Percentiles rank a stretch among this genome's conserved stretches.
These are phyloP conservation scores for Mallotus nudiflorus DNA, from an alignment of 345 rosid genomes.

Conservation along the genomic window DNA sequence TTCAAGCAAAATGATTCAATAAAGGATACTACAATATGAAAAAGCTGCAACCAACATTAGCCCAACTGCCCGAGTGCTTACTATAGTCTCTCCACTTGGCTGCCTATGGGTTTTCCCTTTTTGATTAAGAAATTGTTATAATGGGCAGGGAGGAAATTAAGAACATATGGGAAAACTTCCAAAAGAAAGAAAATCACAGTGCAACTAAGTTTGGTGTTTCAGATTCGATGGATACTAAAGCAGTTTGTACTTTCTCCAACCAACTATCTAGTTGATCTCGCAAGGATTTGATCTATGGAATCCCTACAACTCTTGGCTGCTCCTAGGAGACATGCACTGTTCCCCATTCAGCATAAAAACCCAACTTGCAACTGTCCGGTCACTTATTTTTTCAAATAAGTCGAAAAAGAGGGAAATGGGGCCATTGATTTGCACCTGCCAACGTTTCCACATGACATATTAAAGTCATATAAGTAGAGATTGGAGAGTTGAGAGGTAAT, in stretches of 20 bases:
- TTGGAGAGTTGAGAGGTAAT: background rate
- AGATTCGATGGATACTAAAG: constrained; percentile 85
- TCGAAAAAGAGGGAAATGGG: background rate
- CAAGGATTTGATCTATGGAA: constrained; percentile 83
- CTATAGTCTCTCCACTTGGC: constrained; percentile 3
- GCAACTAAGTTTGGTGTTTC: constrained; percentile 98
- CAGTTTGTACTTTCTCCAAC: constrained; percentile 81
- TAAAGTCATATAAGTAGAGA: background rate
- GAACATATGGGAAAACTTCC: background rate
- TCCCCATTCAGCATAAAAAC: too few species aligned
- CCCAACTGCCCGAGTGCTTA: background rate
- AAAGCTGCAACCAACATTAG: constrained; percentile 2
- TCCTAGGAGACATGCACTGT: constrained; percentile 94
- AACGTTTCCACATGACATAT: background rate
- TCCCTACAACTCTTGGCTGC: constrained; percentile 97
- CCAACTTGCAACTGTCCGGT: constrained; percentile 54
- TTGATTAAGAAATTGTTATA: constrained; percentile 13
- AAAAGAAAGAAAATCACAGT: constrained; percentile 35
- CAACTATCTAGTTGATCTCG: constrained; percentile 80
- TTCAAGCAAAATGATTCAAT: background rate
- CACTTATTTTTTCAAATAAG: background rate
- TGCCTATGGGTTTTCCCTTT: background rate
- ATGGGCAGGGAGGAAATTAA: constrained; percentile 2
- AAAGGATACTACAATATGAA: constrained; percentile 16
- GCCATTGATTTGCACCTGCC: background rate